Conservation (phyloP, 2,329 filamentous ascomycete species). For the Lachnellula subtilissima region DNA sequence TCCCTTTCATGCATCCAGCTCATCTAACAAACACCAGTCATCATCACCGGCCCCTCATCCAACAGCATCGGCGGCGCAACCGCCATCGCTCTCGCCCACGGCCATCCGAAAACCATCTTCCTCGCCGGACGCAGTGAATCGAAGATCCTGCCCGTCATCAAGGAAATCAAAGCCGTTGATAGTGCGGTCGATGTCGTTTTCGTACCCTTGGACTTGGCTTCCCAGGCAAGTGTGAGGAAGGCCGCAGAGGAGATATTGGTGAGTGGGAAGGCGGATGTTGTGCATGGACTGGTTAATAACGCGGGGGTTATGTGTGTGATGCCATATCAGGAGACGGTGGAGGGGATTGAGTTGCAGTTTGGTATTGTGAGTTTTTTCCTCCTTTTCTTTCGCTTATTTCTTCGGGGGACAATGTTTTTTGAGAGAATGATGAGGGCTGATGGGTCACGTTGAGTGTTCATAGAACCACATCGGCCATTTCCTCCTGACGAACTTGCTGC, state of each 20-base stretch:
- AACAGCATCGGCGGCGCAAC: slow-evolving; percentile 7
- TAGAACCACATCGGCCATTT: slow-evolving; percentile 49
- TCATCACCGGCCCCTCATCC: slow-evolving; percentile 4
- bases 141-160: not conserved
- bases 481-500: slow-evolving; percentile 45
- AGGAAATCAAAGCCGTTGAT: not conserved
- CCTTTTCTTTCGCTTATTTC: not conserved
- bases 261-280: not conserved
- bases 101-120: slow-evolving; percentile 11
- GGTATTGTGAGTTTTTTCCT: not conserved
- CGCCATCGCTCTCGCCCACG: slow-evolving; percentile 17
- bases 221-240: slow-evolving; percentile 27
- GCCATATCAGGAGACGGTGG: slow-evolving; percentile 22
- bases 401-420: no score
- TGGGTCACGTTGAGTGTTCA: not conserved
- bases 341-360: slow-evolving; percentile 48
- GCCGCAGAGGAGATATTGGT: slow-evolving; percentile 6
- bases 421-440: not conserved
- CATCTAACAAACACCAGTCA: not conserved
- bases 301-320: slow-evolving; percentile 12
- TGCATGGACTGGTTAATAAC: slow-evolving; percentile 18
- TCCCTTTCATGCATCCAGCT: not conserved
- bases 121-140: slow-evolving; percentile 2
- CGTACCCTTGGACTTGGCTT: not conserved
- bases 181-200: not conserved